phyloP scores from a whole-genome alignment of 2,329 filamentous ascomycete species.

The Colletotrichum aenigma region DNA sequence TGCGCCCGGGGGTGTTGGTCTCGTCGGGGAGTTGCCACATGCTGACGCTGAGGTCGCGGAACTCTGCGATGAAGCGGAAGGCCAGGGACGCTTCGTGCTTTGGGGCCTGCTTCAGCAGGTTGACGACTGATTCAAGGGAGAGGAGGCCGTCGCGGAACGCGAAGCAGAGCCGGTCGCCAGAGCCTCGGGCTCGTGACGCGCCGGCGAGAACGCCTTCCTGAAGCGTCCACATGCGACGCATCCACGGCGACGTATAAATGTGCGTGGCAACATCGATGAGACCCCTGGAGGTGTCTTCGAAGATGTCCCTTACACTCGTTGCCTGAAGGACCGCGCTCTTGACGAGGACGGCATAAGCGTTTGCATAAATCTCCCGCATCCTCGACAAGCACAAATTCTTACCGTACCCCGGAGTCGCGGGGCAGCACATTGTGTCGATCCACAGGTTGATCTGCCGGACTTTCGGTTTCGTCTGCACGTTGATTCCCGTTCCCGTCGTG shows the following conservation, averaged over 20 bases:
- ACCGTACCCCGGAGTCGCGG: not conserved
- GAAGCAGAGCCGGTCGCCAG: not conserved
- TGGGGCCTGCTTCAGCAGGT: not conserved
- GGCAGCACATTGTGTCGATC: constrained; percentile 5
- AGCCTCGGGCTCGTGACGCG: not conserved
- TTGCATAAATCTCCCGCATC: constrained; percentile 10
- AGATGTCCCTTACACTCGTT: not conserved
- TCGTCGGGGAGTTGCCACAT: not conserved
- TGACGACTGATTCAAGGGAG: not conserved
- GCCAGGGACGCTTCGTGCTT: not conserved
- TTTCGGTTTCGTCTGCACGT: not conserved
- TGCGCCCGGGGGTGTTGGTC: not conserved
- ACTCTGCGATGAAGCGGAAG: not conserved
- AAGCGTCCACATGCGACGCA: constrained; percentile 15
- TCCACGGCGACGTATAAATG: not conserved
- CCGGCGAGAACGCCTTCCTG: constrained; percentile 12
- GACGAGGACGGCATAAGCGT: constrained; percentile 1
- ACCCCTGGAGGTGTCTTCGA: not conserved
- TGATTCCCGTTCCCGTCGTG: not conserved
- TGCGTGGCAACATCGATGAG: not conserved
- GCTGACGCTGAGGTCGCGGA: not conserved
- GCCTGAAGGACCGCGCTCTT: not conserved
- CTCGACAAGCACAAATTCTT: not conserved
- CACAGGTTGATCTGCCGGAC: not conserved
- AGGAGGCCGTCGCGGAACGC: not conserved